Conservation (phyloP, 306 rosid genomes). For the Corylus heterophylla region DNA sequence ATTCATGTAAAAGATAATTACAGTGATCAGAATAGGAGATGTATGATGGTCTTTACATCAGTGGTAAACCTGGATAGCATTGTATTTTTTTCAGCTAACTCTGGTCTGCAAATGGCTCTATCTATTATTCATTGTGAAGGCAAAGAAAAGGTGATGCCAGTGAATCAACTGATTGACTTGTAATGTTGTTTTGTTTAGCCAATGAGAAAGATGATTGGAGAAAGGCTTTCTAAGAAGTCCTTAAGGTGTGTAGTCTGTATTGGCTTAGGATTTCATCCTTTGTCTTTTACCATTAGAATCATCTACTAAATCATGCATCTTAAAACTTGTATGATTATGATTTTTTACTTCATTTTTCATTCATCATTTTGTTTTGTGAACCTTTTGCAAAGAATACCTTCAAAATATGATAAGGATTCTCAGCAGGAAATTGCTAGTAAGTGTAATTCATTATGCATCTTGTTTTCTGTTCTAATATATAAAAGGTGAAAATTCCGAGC, state of each 20-base stretch:
- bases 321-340: not conserved
- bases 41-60: not conserved
- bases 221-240: not conserved
- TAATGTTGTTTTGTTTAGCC: not conserved
- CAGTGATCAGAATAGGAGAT: not conserved
- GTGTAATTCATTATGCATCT: constrained; percentile 30
- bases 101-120: too few relatives aligned
- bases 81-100: too few relatives aligned
- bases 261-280: not conserved
- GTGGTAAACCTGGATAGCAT: too few relatives aligned
- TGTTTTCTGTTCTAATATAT: constrained; percentile 9
- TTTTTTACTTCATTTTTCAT: not conserved
- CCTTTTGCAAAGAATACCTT: constrained; percentile 69
- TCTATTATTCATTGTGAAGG: too few relatives aligned
- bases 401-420: constrained; percentile 61
- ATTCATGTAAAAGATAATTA: too few relatives aligned
- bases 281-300: not conserved
- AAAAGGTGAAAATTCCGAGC: constrained; percentile 6
- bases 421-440: constrained; percentile 78
- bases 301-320: not conserved
- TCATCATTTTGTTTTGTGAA: constrained; percentile 25
- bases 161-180: too few relatives aligned
- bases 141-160: too few relatives aligned
- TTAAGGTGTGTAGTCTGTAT: not conserved
- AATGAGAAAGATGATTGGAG: not conserved